Evolutionary conservation across 2,329 filamentous ascomycete genomes (phyloP), one percentile per base, ranked within the genome.

Genomic region (Trichoderma simmonsii): DNA sequence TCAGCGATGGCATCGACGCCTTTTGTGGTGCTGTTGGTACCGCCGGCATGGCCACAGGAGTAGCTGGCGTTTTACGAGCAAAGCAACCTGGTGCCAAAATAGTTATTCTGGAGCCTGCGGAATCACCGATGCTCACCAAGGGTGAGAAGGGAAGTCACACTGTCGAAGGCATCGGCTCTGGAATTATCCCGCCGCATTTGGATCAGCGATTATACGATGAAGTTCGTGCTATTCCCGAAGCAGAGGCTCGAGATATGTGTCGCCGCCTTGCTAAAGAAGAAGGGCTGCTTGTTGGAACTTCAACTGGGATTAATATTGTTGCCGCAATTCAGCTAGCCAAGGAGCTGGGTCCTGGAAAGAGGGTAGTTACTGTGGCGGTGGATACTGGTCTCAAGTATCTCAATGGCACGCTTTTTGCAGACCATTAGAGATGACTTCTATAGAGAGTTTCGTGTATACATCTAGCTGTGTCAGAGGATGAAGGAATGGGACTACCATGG

Each of bases 11-110:
- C 4, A 62, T 75, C 21, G 73, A 71, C 12, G 71, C 26, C 4
- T 75, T 75, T 11, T 75, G 74, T 6, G 73, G 63, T 18, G 71
- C 73, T 9, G 39, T 74, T 12, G 74, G 74, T 2, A 71, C 62
- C 0, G 71, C 74, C 6, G 73, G 74, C 11, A 65, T 75, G 39
- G 51, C 43, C 18, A 73, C 73, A 43, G 74, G 73, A 6, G 73
- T 73, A 6, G 60, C 74, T 9, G 24, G 65, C 18, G n/a, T 48
- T 11, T 6, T 65, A 28, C 48, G 28, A 21, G n/a, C 15, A 32
- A 65, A 65, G 21, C n/a, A 54, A 1, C 62, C 62, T 34, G 24
- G 14, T 11, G 28, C 62, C 4, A 65, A 65, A 18, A 65, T 24
- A 65, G 62, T 65, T 12, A 43, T 65, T 1, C 12, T 65, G n/a